phyloP scores from a whole-genome alignment of 2,329 filamentous ascomycete species.

The Cordyceps militaris region DNA sequence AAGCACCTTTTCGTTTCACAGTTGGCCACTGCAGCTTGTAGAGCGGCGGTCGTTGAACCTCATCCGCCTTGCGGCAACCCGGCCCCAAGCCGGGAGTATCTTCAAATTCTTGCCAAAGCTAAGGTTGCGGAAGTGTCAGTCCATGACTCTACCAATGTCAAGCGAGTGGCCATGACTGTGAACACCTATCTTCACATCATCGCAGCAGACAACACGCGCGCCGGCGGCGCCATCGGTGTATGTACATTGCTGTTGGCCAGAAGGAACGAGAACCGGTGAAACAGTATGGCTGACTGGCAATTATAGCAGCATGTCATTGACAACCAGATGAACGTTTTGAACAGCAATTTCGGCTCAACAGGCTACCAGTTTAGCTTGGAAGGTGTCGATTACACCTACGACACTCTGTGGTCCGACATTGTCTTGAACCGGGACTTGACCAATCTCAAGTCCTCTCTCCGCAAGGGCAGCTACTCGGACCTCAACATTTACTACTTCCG shows the following conservation, averaged over 20 bases:
- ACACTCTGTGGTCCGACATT: slow-evolving; percentile 31
- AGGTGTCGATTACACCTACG: slow-evolving; percentile 35
- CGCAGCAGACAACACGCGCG: background rate
- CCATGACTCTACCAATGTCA: background rate
- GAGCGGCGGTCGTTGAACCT: background rate
- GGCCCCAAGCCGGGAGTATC: background rate
- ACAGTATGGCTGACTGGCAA: too few relatives aligned
- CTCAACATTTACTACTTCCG: slow-evolving; percentile 41
- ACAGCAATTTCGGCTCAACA: slow-evolving; percentile 33
- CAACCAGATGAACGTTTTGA: slow-evolving; percentile 26
- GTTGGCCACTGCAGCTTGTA: background rate
- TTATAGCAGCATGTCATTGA: background rate
- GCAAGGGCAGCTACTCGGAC: slow-evolving; percentile 31
- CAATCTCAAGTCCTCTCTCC: slow-evolving; percentile 36
- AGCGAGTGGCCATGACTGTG: background rate
- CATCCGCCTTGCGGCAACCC: background rate
- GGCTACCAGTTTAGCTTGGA: slow-evolving; percentile 38
- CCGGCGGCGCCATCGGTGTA: background rate
- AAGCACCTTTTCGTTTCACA: background rate
- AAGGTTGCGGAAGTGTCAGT: background rate
- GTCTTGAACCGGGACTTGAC: slow-evolving; percentile 25
- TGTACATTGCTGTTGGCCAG: background rate
- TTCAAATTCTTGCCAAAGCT: background rate
- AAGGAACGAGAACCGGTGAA: too few relatives aligned
- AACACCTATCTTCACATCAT: background rate